phyloP scores from a whole-genome alignment of 1,139 yeast genomes.

The Spathaspora jeffriesii region DNA sequence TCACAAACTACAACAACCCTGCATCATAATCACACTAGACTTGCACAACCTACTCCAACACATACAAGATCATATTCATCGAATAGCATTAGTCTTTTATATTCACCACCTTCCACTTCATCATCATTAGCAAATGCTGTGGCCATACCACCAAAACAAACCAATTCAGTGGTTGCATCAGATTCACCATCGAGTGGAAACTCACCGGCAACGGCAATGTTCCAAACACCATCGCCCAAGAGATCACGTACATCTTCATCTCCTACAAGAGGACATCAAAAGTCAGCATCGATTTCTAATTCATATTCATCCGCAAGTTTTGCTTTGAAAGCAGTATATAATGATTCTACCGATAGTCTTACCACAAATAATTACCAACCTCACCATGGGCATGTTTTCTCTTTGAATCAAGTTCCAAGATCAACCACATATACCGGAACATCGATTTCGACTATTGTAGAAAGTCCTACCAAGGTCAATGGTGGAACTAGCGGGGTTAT shows the following conservation, averaged over 20 bases:
- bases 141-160: slow-evolving; percentile 16
- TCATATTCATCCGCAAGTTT: slow-evolving; percentile 54
- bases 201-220: slow-evolving; percentile 4
- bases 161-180: slow-evolving; percentile 4
- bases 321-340: slow-evolving; percentile 68
- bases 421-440: slow-evolving; percentile 46
- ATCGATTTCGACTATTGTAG: slow-evolving; percentile 43
- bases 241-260: slow-evolving; percentile 13
- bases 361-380: slow-evolving; percentile 9
- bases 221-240: slow-evolving; percentile 17
- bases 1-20: slow-evolving; percentile 12
- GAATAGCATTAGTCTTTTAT: slow-evolving; percentile 39
- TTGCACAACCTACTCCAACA: slow-evolving; percentile 10
- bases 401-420: slow-evolving; percentile 29
- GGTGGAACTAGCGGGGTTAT: background rate
- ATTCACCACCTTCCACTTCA: slow-evolving; percentile 56
- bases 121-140: slow-evolving; percentile 52
- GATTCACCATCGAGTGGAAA: slow-evolving; percentile 5
- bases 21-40: slow-evolving; percentile 8
- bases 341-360: slow-evolving; percentile 29
- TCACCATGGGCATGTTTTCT: slow-evolving; percentile 11
- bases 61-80: slow-evolving; percentile 47
- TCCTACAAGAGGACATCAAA: slow-evolving; percentile 30
- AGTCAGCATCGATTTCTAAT: slow-evolving; percentile 34
- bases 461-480: slow-evolving; percentile 37